phyloP scores from a whole-genome alignment of 2,329 filamentous ascomycete genomes.

The Remersonia thermophila region DNA sequence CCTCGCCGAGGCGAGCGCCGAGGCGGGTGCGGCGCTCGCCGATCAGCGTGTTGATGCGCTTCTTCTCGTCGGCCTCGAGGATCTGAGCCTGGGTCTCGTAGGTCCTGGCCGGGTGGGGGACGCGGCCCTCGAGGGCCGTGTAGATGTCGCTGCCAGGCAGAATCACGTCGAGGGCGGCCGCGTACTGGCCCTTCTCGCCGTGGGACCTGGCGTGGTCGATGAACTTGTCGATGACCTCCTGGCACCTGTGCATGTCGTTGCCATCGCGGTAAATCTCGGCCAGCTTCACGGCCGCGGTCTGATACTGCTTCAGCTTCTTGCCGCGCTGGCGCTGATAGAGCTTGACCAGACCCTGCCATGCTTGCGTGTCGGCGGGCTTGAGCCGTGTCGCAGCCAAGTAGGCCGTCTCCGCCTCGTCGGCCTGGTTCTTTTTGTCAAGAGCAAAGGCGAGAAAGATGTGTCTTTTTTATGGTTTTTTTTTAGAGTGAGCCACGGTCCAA shows the following conservation, averaged over 20 bases:
- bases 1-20: slow-evolving; percentile 70
- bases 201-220: slow-evolving; percentile 59
- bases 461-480: slow-evolving; percentile 50
- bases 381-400: slow-evolving; percentile 62
- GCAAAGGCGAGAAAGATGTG: slow-evolving; percentile 82
- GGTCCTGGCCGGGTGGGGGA: slow-evolving; percentile 67
- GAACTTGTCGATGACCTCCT: slow-evolving; percentile 67
- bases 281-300: slow-evolving; percentile 57
- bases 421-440: slow-evolving; percentile 60
- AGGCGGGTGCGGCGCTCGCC: slow-evolving; percentile 78
- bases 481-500: not conserved
- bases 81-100: slow-evolving; percentile 76
- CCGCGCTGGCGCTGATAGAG: slow-evolving; percentile 69
- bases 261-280: slow-evolving; percentile 60
- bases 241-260: slow-evolving; percentile 51
- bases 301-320: slow-evolving; percentile 61
- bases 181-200: slow-evolving; percentile 62
- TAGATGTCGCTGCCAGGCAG: slow-evolving; percentile 76
- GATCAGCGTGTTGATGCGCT: slow-evolving; percentile 80
- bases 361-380: slow-evolving; percentile 65
- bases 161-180: slow-evolving; percentile 60
- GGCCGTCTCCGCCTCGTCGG: slow-evolving; percentile 60
- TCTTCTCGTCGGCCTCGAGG: slow-evolving; percentile 73
- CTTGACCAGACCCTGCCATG: slow-evolving; percentile 81
- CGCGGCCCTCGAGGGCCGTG: slow-evolving; percentile 65